Evolutionary conservation across 148 eudicot species (phyloP).

Genomic region (Dysphania ambrosioides): DNA sequence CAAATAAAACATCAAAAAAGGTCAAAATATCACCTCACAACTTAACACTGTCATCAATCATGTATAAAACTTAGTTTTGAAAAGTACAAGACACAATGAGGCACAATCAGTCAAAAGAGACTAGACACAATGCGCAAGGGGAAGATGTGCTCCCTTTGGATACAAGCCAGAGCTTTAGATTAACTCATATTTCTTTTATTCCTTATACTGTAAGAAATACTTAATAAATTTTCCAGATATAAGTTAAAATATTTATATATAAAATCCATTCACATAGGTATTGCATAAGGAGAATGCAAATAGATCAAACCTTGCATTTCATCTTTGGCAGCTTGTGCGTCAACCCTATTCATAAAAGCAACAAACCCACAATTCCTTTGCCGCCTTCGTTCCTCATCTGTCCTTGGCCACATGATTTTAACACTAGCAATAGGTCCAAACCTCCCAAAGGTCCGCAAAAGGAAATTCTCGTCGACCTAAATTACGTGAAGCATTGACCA

Average conservation of each 20-base stretch:
- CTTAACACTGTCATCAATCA: neutral
- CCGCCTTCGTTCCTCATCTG: constrained; percentile 90
- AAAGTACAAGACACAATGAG: no score
- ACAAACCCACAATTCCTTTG: constrained; percentile 99
- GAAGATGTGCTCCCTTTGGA: no score
- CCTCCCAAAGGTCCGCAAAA: constrained; percentile 93
- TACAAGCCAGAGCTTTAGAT: no score
- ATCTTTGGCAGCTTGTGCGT: constrained; percentile 98
- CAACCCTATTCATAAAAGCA: constrained; percentile 95
- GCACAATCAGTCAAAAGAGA: no score
- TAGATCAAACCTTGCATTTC: constrained; percentile 88
- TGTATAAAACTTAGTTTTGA: no score
- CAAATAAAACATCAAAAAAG: neutral
- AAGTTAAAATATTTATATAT: no score
- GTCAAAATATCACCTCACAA: neutral
- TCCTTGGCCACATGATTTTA: constrained; percentile 99
- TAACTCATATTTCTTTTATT: no score
- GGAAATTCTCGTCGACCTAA: constrained; percentile 97
- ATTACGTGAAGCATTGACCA: neutral
- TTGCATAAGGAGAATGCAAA: constrained; percentile 5
- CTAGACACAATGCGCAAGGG: no score
- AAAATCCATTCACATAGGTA: no score
- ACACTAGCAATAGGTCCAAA: constrained; percentile 99
- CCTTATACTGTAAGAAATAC: no score
- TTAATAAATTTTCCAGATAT: no score